Conservation (phyloP, 1,284 basidiomycete species). For the Paramarasmius palmivorus region DNA sequence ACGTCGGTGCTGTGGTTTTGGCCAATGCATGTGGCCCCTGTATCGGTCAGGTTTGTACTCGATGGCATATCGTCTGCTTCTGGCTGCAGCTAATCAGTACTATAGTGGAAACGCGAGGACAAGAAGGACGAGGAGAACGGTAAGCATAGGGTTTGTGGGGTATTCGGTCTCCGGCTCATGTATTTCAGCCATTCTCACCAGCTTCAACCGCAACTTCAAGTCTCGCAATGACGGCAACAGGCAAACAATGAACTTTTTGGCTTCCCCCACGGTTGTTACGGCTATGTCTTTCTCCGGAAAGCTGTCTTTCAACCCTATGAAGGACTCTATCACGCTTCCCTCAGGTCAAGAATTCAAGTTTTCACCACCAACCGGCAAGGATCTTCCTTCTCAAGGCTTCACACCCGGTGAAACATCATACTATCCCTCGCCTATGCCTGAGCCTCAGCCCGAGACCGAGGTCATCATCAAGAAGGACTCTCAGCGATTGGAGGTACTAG, state of each 20-base stretch:
- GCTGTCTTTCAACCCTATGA: slow-evolving; percentile 93
- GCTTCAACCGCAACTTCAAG: slow-evolving; percentile 98
- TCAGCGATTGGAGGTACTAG: slow-evolving; percentile 83
- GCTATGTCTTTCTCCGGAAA: slow-evolving; percentile 97
- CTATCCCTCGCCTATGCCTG: slow-evolving; percentile 78
- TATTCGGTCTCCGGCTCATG: slow-evolving; percentile 6
- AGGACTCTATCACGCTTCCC: slow-evolving; percentile 76
- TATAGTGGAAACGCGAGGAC: slow-evolving; percentile 91
- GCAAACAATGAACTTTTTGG: slow-evolving; percentile 97
- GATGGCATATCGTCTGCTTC: slow-evolving; percentile 7
- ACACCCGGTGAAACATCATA: slow-evolving; percentile 78
- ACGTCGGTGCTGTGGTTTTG: slow-evolving; percentile 89
- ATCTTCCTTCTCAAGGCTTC: slow-evolving; percentile 86
- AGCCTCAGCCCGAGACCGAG: slow-evolving; percentile 76
- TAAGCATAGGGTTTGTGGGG: slow-evolving; percentile 31
- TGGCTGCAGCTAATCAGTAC: slow-evolving; percentile 3
- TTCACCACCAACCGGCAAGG: slow-evolving; percentile 79
- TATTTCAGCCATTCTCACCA: slow-evolving; percentile 87
- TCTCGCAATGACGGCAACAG: slow-evolving; percentile 97
- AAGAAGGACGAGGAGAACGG: slow-evolving; percentile 92
- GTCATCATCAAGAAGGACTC: slow-evolving; percentile 82
- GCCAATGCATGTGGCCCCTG: slow-evolving; percentile 99
- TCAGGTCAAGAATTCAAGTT: slow-evolving; percentile 87
- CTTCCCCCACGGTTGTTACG: slow-evolving; percentile 96
- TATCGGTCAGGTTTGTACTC: slow-evolving; percentile 88